phyloP scores from a whole-genome alignment of 2,329 filamentous ascomycete species.

The Orbilia ellipsospora region DNA sequence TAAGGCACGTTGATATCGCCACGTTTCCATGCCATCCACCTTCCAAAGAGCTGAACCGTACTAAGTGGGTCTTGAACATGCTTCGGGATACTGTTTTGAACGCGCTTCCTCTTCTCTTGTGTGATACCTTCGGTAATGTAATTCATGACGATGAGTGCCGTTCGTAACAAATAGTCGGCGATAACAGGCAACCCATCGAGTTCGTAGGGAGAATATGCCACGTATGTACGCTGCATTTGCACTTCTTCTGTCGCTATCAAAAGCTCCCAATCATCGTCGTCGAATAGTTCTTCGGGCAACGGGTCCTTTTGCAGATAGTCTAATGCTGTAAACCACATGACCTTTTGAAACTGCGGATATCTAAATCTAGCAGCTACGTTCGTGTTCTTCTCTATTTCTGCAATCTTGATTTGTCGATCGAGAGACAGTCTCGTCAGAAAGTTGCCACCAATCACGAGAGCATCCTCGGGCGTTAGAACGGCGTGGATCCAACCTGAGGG shows the following conservation, averaged over 20 bases:
- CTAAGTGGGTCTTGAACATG: conserved; percentile 71
- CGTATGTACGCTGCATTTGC: conserved; percentile 70
- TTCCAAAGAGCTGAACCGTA: conserved; percentile 70
- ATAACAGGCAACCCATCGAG: conserved; percentile 58
- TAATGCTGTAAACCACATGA: conserved; percentile 75
- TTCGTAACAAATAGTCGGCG: conserved; percentile 57
- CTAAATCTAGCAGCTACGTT: conserved; percentile 74
- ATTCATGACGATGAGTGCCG: conserved; percentile 57
- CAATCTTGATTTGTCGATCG: conserved; percentile 73
- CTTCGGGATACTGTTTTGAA: conserved; percentile 73
- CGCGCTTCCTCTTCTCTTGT: conserved; percentile 69
- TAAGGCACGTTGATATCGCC: conserved; percentile 72
- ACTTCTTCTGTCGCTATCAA: conserved; percentile 72
- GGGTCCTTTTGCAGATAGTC: conserved; percentile 74
- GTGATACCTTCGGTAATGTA: conserved; percentile 68
- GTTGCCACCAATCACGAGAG: conserved; percentile 77
- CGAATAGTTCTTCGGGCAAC: conserved; percentile 69
- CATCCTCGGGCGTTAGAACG: conserved; percentile 77
- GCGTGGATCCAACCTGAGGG: conserved; percentile 78
- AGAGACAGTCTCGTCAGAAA: conserved; percentile 75
- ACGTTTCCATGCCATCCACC: conserved; percentile 76
- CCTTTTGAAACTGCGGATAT: conserved; percentile 76
- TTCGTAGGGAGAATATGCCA: conserved; percentile 60
- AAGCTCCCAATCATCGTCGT: conserved; percentile 67
- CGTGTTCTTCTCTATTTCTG: conserved; percentile 75